Evolutionary conservation across 306 rosid genomes (phyloP).

Genomic region (Gastrolobium villosum): DNA sequence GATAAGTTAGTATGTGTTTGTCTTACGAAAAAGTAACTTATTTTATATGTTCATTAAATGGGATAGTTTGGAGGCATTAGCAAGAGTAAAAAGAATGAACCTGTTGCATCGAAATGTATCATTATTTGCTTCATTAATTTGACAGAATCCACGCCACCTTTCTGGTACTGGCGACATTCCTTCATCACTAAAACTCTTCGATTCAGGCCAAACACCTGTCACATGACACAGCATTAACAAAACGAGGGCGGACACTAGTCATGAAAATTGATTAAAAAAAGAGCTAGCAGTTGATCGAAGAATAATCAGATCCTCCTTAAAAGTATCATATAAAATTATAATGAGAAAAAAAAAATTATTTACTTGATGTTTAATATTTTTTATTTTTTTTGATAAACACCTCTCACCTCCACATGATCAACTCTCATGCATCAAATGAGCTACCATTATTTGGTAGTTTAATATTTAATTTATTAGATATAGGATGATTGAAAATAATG

Average conservation of each 20-base stretch:
- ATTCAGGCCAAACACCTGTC: conserved; percentile 88
- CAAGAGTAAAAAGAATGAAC: conserved; percentile 38
- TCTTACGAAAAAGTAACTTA: neutral
- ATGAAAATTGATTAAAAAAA: neutral
- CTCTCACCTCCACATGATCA: too few species aligned
- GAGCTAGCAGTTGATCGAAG: neutral
- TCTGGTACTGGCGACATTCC: conserved; percentile 69
- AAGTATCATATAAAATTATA: neutral
- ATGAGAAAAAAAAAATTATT: neutral
- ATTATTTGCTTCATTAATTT: neutral
- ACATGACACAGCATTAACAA: neutral
- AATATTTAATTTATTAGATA: too few species aligned
- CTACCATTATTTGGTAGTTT: too few species aligned
- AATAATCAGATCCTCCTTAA: neutral
- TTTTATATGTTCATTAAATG: neutral
- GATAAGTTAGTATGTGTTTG: too few species aligned
- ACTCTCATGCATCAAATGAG: too few species aligned
- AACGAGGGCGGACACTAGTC: too few species aligned
- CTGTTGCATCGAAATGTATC: conserved; percentile 65
- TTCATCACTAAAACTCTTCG: conserved; percentile 72
- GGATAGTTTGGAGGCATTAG: neutral
- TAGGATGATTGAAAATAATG: too few species aligned
- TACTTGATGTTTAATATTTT: too few species aligned
- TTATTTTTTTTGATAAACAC: too few species aligned
- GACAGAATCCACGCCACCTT: conserved; percentile 70